phyloP scores from a whole-genome alignment of 352 stramenopile genomes.

The Phytophthora citricola region DNA sequence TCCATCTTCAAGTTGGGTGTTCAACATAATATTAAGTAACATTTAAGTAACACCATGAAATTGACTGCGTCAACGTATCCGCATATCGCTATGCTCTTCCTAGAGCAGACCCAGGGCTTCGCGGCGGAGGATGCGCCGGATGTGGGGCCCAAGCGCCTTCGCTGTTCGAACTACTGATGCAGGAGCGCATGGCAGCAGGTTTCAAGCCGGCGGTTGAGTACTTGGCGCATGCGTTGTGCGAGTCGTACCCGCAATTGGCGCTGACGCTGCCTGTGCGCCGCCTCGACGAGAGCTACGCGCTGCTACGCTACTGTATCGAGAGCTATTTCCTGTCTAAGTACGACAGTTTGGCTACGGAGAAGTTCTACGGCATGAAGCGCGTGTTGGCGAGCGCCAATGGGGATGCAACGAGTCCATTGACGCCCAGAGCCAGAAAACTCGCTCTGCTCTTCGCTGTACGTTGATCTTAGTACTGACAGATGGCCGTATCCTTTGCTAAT shows the following conservation, averaged over 20 bases:
- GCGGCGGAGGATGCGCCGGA: slow-evolving; percentile 23
- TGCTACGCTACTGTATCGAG: slow-evolving; percentile 67
- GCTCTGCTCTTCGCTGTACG: slow-evolving; percentile 69
- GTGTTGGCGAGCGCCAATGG: slow-evolving; percentile 45
- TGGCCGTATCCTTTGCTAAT: neutral
- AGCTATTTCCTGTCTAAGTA: slow-evolving; percentile 81
- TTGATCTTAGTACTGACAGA: neutral
- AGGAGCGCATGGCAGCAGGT: slow-evolving; percentile 79
- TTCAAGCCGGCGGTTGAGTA: slow-evolving; percentile 85
- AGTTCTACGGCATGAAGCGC: slow-evolving; percentile 89
- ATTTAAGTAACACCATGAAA: slow-evolving; percentile 1
- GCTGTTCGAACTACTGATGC: slow-evolving; percentile 90
- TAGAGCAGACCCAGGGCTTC: slow-evolving; percentile 84
- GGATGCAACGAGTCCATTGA: slow-evolving; percentile 40
- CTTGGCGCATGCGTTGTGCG: slow-evolving; percentile 69
- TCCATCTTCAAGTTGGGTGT: slow-evolving; percentile 23
- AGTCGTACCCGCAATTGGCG: slow-evolving; percentile 76
- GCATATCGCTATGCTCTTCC: slow-evolving; percentile 65
- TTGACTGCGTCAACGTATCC: slow-evolving; percentile 14
- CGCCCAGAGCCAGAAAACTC: slow-evolving; percentile 47
- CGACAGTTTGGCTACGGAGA: slow-evolving; percentile 80
- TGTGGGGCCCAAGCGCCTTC: slow-evolving; percentile 47
- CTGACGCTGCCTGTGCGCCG: slow-evolving; percentile 58
- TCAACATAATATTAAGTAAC: slow-evolving; percentile 4
- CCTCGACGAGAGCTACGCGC: slow-evolving; percentile 83